Conservation (phyloP, 164 flowering plant genomes). For the Euptelea pleiosperma region DNA sequence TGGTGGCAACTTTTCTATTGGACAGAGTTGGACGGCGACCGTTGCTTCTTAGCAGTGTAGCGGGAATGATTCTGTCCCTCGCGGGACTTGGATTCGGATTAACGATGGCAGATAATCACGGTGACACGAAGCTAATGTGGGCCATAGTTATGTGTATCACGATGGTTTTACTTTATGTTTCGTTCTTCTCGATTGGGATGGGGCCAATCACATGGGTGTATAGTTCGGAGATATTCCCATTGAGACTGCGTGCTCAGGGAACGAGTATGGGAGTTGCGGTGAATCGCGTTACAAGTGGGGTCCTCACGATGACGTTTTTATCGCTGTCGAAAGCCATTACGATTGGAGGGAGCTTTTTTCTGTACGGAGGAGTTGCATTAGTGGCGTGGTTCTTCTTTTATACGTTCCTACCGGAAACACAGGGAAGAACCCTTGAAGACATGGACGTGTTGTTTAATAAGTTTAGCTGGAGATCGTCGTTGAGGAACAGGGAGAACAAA, state of each 20-base stretch:
- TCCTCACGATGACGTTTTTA: constrained; percentile 27
- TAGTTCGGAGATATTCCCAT: constrained; percentile 45
- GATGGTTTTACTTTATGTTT: constrained; percentile 15
- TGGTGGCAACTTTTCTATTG: constrained; percentile 29
- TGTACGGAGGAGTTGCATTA: constrained; percentile 27
- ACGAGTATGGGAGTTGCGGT: constrained; percentile 27
- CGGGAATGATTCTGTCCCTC: constrained; percentile 31
- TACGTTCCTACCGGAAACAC: no score
- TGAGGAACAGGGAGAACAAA: no score
- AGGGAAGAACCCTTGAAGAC: constrained; percentile 32
- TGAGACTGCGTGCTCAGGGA: constrained; percentile 37
- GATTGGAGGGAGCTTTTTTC: constrained; percentile 34
- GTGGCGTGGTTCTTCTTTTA: constrained; percentile 32
- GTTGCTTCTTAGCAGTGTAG: constrained; percentile 28
- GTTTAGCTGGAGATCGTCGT: constrained; percentile 12
- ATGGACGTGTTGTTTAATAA: constrained; percentile 24
- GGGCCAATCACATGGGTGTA: constrained; percentile 46
- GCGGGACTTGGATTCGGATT: constrained; percentile 13
- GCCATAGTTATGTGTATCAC: constrained; percentile 26
- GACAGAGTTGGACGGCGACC: constrained; percentile 36
- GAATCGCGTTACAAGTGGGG: constrained; percentile 28
- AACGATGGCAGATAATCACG: constrained; percentile 17
- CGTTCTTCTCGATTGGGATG: constrained; percentile 32
- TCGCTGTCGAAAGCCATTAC: constrained; percentile 31
- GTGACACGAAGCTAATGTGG: constrained; percentile 23